Evolutionary conservation across 768 basidiomycete species (phyloP).

Genomic region (Nevesoporus exiguus): DNA sequence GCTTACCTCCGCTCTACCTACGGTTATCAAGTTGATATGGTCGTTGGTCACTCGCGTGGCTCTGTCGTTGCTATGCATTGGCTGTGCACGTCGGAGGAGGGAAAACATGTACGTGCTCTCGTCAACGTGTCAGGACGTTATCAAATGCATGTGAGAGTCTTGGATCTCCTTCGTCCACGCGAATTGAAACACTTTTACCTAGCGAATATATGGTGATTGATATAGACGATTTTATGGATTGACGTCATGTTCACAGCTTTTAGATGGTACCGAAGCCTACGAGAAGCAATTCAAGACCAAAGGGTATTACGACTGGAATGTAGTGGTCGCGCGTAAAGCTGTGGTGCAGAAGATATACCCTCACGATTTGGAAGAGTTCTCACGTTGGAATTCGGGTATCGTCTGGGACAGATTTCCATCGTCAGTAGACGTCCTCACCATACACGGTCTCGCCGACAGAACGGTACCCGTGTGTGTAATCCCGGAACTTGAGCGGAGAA

Average conservation of each 20-base stretch:
- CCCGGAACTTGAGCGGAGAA: not conserved
- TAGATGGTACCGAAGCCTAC: conserved; percentile 36
- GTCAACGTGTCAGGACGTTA: conserved; percentile 78
- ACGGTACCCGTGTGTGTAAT: conserved; percentile 65
- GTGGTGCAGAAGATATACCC: conserved; percentile 51
- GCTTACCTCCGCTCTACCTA: conserved; percentile 53
- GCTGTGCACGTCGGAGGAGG: conserved; percentile 62
- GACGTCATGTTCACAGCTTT: conserved; percentile 1
- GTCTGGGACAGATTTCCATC: conserved; percentile 69
- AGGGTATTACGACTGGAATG: conserved; percentile 62
- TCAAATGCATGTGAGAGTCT: conserved; percentile 64
- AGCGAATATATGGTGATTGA: conserved; percentile 33
- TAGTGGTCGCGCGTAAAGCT: conserved; percentile 62
- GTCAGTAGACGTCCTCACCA: conserved; percentile 61
- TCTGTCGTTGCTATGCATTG: conserved; percentile 65
- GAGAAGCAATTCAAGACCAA: conserved; percentile 48
- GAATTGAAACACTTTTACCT: conserved; percentile 1
- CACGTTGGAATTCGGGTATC: conserved; percentile 60
- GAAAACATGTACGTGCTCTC: conserved; percentile 51
- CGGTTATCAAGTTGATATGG: conserved; percentile 65
- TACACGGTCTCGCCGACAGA: conserved; percentile 71
- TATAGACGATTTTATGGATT: not conserved
- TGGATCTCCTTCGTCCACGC: not conserved
- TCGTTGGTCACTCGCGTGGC: conserved; percentile 80
- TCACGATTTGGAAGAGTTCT: conserved; percentile 59